Conservation (phyloP, 108 stramenopile species). For the Nitzschia inconspicua region DNA sequence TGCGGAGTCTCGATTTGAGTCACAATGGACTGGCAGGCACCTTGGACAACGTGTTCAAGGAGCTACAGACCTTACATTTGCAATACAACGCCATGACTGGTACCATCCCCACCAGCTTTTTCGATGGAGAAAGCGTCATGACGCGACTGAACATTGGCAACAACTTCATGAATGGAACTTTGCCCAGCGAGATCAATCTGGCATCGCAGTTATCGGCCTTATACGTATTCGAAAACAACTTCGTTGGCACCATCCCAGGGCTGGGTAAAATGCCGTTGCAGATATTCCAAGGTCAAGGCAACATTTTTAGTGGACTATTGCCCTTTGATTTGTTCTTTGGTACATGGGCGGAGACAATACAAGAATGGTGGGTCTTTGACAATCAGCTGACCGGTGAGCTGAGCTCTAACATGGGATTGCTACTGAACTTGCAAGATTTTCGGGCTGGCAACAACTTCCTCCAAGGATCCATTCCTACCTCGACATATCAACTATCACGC, state of each 20-base stretch:
- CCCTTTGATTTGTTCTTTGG: conserved; percentile 6
- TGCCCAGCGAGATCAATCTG: conserved; percentile 10
- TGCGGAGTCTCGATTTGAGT: neutral
- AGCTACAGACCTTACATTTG: conserved; percentile 6
- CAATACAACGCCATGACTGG: conserved; percentile 19
- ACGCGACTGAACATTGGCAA: conserved; percentile 16
- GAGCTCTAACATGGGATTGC: conserved; percentile 2
- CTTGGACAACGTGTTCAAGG: conserved; percentile 3
- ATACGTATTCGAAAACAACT: conserved; percentile 12
- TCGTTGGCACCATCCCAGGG: conserved; percentile 20
- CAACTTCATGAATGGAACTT: conserved; percentile 15
- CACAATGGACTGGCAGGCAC: conserved; percentile 15
- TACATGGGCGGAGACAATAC: conserved; percentile 10
- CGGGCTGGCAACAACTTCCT: conserved; percentile 9
- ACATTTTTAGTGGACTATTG: conserved; percentile 11
- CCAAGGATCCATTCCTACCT: conserved; percentile 14
- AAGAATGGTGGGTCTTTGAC: conserved; percentile 18
- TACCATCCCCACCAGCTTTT: neutral
- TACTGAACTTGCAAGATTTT: conserved; percentile 9
- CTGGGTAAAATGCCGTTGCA: conserved; percentile 20
- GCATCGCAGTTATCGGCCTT: conserved; percentile 15
- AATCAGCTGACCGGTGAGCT: conserved; percentile 21
- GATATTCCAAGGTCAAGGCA: conserved; percentile 5
- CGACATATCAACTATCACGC: neutral
- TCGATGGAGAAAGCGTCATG: neutral